These are phyloP conservation scores for Lunasporangiospora selenospora DNA, from an alignment of 192 early-diverging fungal genomes.

Conservation along the genomic window DNA sequence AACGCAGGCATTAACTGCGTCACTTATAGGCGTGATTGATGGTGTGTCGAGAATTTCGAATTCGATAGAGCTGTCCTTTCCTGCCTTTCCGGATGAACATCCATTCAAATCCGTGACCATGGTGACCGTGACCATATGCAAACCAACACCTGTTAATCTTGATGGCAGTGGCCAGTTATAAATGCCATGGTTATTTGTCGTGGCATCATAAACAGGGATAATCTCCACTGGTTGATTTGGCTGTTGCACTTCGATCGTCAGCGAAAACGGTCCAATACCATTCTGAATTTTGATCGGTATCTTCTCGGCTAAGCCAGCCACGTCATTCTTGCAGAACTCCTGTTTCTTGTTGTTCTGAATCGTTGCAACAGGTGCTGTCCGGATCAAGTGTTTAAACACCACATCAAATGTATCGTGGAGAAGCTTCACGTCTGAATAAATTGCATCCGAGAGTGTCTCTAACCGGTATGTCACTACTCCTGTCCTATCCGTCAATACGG, in stretches of 20 bases:
- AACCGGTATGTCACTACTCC: conserved; percentile 21
- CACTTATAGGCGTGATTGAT: conserved; percentile 17
- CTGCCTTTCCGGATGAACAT: conserved; percentile 16
- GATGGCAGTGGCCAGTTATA: conserved; percentile 36
- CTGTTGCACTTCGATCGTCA: conserved; percentile 30
- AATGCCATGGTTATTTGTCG: conserved; percentile 24
- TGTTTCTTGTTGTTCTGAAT: conserved; percentile 27
- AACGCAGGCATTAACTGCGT: conserved; percentile 23
- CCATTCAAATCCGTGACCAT: conserved; percentile 28
- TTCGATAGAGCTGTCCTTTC: conserved; percentile 10
- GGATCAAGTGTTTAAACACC: conserved; percentile 26
- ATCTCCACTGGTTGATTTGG: conserved; percentile 30
- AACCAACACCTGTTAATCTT: conserved; percentile 27
- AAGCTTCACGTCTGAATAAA: conserved; percentile 22
- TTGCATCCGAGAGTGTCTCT: conserved; percentile 26
- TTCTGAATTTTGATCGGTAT: conserved; percentile 31
- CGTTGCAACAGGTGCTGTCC: conserved; percentile 18
- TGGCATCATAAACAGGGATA: conserved; percentile 27
- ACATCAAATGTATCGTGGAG: conserved; percentile 16
- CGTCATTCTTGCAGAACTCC: conserved; percentile 34
- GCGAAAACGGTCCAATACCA: conserved; percentile 23
- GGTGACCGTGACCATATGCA: conserved; percentile 24
- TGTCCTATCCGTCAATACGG: conserved; percentile 20
- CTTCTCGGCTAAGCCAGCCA: conserved; percentile 28
- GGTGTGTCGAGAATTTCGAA: conserved; percentile 40